These are phyloP conservation scores for Dictyophora rubrovolvata DNA, from an alignment of 768 basidiomycete genomes.

Conservation along the genomic window DNA sequence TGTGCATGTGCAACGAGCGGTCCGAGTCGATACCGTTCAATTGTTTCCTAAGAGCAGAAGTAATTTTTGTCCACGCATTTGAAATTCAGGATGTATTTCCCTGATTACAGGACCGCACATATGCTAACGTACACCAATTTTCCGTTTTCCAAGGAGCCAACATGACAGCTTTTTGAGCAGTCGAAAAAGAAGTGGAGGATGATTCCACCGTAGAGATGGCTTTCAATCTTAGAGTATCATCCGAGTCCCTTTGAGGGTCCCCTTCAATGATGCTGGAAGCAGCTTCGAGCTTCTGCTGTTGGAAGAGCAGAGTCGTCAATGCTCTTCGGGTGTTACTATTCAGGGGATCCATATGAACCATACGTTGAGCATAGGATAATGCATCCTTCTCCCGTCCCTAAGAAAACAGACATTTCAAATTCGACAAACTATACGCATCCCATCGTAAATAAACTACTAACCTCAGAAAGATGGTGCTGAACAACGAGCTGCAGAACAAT, in stretches of 20 bases:
- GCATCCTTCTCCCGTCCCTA: constrained; percentile 45
- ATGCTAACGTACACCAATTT: constrained; percentile 55
- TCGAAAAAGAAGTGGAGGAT: constrained; percentile 25
- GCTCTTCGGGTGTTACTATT: constrained; percentile 36
- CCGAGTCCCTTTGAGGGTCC: constrained; percentile 20
- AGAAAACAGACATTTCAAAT: constrained; percentile 1
- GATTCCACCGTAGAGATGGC: constrained; percentile 33
- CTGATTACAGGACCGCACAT: constrained; percentile 25
- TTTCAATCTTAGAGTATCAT: constrained; percentile 36
- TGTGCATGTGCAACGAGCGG: no score
- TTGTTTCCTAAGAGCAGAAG: background rate
- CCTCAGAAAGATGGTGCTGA: constrained; percentile 66
- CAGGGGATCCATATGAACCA: constrained; percentile 47
- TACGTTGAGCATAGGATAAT: constrained; percentile 42
- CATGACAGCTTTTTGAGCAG: constrained; percentile 56
- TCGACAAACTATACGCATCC: background rate
- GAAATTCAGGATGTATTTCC: background rate
- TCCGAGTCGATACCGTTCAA: no score
- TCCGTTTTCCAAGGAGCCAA: constrained; percentile 41
- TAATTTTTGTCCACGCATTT: background rate
- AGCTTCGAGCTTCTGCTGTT: constrained; percentile 29
- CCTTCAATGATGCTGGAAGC: constrained; percentile 40
- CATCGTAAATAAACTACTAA: constrained; percentile 22
- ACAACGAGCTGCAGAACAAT: constrained; percentile 64
- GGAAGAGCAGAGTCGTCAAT: constrained; percentile 47